Conservation (phyloP, 2,329 filamentous ascomycete genomes). For the Thelonectria rubi region DNA sequence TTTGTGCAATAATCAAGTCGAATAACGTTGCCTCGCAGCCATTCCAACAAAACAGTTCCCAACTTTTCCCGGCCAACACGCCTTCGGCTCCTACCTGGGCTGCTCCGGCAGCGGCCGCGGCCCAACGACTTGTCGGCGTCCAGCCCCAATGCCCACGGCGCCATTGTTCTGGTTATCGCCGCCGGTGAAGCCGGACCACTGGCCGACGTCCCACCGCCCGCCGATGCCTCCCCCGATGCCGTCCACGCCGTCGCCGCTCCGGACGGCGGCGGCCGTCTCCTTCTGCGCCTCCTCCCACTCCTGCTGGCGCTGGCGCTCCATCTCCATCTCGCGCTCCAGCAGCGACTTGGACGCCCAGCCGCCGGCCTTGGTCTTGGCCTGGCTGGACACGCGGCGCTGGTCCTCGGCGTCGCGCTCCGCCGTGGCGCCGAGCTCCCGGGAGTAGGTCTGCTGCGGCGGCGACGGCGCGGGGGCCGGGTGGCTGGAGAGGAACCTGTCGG, state of each 20-base stretch:
- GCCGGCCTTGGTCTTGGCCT: slow-evolving; percentile 68
- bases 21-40: not conserved
- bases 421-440: slow-evolving; percentile 63
- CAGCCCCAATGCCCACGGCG: slow-evolving; percentile 71
- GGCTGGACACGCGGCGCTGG: slow-evolving; percentile 65
- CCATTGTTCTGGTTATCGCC: slow-evolving; percentile 79
- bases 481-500: slow-evolving; percentile 65
- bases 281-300: slow-evolving; percentile 84
- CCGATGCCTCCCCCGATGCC: slow-evolving; percentile 73
- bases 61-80: not conserved
- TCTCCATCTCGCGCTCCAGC: slow-evolving; percentile 82
- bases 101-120: slow-evolving; percentile 70
- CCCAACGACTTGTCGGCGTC: slow-evolving; percentile 80
- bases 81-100: slow-evolving; percentile 33
- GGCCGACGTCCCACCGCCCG: slow-evolving; percentile 78
- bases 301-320: slow-evolving; percentile 77
- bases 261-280: slow-evolving; percentile 65
- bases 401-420: slow-evolving; percentile 72
- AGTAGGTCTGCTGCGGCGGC: slow-evolving; percentile 59
- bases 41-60: not conserved
- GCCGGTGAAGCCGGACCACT: slow-evolving; percentile 78
- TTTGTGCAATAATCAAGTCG: slow-evolving; percentile 8
- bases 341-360: slow-evolving; percentile 75
- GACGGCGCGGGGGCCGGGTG: slow-evolving; percentile 59
- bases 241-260: slow-evolving; percentile 62